Evolutionary conservation across 768 basidiomycete species (phyloP).

Genomic region (Lyophyllum atratum): DNA sequence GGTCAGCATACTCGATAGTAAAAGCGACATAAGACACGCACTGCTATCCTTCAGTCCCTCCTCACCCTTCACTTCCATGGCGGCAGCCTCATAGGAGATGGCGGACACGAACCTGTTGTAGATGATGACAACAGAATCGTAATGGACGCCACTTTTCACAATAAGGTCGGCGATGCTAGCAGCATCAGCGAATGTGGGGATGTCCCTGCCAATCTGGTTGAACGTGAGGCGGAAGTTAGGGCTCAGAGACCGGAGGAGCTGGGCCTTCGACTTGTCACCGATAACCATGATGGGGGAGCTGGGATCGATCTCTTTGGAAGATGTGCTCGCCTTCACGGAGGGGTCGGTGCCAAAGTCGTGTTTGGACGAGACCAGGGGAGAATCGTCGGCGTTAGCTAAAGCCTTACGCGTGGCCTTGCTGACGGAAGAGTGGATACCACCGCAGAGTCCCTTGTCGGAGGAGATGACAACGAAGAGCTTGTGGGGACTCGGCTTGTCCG

Average conservation of each 20-base stretch:
- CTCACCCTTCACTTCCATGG: slow-evolving; percentile 80
- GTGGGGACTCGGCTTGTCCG: slow-evolving; percentile 68
- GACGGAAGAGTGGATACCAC: slow-evolving; percentile 98
- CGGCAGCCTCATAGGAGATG: slow-evolving; percentile 82
- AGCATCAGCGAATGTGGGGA: slow-evolving; percentile 97
- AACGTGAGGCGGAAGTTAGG: slow-evolving; percentile 81
- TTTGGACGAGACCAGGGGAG: slow-evolving; percentile 46
- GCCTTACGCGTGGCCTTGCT: slow-evolving; percentile 84
- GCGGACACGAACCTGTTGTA: slow-evolving; percentile 90
- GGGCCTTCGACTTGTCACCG: slow-evolving; percentile 97
- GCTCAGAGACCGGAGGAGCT: slow-evolving; percentile 69
- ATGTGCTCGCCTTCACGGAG: slow-evolving; percentile 34
- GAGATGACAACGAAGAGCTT: slow-evolving; percentile 94
- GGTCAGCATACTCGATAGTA: background rate
- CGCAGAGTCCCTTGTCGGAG: slow-evolving; percentile 98
- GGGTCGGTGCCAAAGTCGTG: background rate
- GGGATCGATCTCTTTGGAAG: slow-evolving; percentile 42
- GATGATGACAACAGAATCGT: slow-evolving; percentile 80
- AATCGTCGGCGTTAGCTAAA: slow-evolving; percentile 53
- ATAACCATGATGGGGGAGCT: slow-evolving; percentile 81
- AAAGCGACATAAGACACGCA: slow-evolving; percentile 37
- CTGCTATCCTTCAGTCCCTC: slow-evolving; percentile 79
- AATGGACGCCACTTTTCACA: slow-evolving; percentile 79
- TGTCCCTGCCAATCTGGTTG: slow-evolving; percentile 97
- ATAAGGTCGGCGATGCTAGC: slow-evolving; percentile 93